phyloP scores from a whole-genome alignment of 257 asterid species.

The Rubia yunnanensis region DNA sequence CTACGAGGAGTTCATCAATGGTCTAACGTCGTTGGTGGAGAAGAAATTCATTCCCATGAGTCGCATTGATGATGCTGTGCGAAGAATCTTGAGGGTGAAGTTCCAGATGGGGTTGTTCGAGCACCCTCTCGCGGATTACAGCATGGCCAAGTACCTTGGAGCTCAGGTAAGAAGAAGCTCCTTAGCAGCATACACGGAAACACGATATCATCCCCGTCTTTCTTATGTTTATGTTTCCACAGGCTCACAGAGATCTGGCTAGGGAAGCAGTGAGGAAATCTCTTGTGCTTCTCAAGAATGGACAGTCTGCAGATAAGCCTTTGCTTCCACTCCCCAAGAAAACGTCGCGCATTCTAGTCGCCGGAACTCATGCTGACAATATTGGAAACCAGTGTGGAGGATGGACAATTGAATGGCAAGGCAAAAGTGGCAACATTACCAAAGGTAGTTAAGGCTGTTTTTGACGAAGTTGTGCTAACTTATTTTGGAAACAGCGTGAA shows the following conservation, averaged over 20 bases:
- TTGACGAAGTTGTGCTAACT: too few species aligned
- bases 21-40: slow-evolving; percentile 42
- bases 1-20: slow-evolving; percentile 49
- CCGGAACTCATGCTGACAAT: slow-evolving; percentile 34
- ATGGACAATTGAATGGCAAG: slow-evolving; percentile 39
- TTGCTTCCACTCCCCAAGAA: slow-evolving; percentile 33
- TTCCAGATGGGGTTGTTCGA: slow-evolving; percentile 66
- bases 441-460: slow-evolving; percentile 14
- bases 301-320: slow-evolving; percentile 16
- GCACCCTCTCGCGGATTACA: slow-evolving; percentile 56
- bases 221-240: background rate
- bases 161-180: slow-evolving; percentile 24
- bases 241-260: slow-evolving; percentile 35
- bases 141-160: slow-evolving; percentile 55
- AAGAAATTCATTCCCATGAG: slow-evolving; percentile 34
- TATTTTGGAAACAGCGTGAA: too few species aligned
- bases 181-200: background rate
- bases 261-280: slow-evolving; percentile 43
- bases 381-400: slow-evolving; percentile 35
- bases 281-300: slow-evolving; percentile 31
- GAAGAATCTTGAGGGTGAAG: slow-evolving; percentile 55
- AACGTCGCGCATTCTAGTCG: slow-evolving; percentile 20
- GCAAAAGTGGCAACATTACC: slow-evolving; percentile 21
- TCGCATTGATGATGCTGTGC: slow-evolving; percentile 68
- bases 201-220: background rate